Conservation (phyloP, 768 basidiomycete species). For the Serendipita sp. region DNA sequence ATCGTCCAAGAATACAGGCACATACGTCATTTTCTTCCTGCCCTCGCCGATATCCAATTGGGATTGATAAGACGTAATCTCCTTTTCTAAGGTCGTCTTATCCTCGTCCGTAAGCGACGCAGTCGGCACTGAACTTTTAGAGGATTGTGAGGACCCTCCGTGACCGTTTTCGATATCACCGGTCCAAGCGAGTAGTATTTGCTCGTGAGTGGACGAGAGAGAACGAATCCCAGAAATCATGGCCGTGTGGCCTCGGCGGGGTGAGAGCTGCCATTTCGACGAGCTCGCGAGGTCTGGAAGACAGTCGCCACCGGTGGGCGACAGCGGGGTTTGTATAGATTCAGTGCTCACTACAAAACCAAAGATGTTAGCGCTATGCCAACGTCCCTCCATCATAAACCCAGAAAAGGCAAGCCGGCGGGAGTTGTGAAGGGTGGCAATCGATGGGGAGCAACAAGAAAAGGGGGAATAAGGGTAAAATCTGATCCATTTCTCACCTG, state of each 20-base stretch:
- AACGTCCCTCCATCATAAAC: not conserved
- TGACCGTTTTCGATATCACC: conserved; percentile 58
- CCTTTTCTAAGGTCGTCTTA: conserved; percentile 45
- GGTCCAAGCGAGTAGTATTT: conserved; percentile 87
- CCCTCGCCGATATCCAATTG: conserved; percentile 18
- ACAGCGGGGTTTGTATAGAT: not conserved
- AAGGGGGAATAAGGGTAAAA: conserved; percentile 11
- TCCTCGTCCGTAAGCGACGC: conserved; percentile 44
- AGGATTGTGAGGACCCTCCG: conserved; percentile 17
- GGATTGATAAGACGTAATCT: conserved; percentile 44
- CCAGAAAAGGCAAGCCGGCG: conserved; percentile 9
- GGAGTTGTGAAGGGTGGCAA: conserved; percentile 13
- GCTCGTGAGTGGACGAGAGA: conserved; percentile 69
- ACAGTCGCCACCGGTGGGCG: not conserved
- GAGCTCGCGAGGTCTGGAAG: conserved; percentile 11
- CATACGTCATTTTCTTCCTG: conserved; percentile 47
- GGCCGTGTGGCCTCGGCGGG: conserved; percentile 81
- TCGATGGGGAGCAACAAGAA: conserved; percentile 5
- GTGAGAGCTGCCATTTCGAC: conserved; percentile 54
- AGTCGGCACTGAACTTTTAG: conserved; percentile 26
- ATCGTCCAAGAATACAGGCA: conserved; percentile 85
- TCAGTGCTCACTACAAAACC: not conserved
- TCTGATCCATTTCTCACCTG: not conserved
- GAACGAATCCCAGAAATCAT: conserved; percentile 90
- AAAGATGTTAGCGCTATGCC: not conserved